Evolutionary conservation across 331 rosid genomes (phyloP), one percentile per base, ranked within the genome.

Genomic region (Telfairia occidentalis): DNA sequence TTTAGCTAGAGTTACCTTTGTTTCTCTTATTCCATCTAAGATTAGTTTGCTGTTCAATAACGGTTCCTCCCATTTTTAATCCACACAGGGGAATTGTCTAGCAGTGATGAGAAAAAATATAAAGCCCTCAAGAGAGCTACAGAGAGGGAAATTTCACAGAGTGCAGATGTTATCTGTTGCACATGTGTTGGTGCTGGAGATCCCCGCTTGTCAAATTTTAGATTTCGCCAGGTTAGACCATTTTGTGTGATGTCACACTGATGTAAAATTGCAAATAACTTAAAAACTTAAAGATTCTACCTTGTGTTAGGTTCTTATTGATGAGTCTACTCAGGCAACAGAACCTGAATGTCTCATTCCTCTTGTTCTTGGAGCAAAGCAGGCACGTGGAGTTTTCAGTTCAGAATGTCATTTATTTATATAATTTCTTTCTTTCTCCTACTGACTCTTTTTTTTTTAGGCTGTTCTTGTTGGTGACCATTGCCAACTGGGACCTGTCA

Each of bases 171-270:
- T 78, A 95, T 95, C 34, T 95, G 99, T 80, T 95, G 99, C 85
- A 95, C 99, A n/a, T 95, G 99, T 85, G 97, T 87, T 81, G 99
- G 99, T 63, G 97, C 99, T 81, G 97, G 99, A 79, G 99, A 95
- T 79, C 99, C 99, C 52, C 90, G 99, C 50, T 85, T 95, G 59
- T 87, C 97, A 42, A 95, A 95, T 76, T 95, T 95, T 92, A 89
- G 99, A 85, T 95, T 90, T 71, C 99, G 99, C 76, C 99, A 95
- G 99, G 99, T 95, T 87, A 84, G 77, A 64, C 78, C 80, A 15
- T 1, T 52, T 57, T 70, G 16, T 26, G 21, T 60, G 77, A 50
- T 37, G 71, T 57, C 35, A 16, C 64, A 38, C 42, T 28, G 9
- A 71, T 32, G 5, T 46, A 28, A 18, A 30, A 48, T 65, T 65